These are phyloP conservation scores for Piromyces sp. DNA, from an alignment of 192 early-diverging fungal species.

Conservation along the genomic window DNA sequence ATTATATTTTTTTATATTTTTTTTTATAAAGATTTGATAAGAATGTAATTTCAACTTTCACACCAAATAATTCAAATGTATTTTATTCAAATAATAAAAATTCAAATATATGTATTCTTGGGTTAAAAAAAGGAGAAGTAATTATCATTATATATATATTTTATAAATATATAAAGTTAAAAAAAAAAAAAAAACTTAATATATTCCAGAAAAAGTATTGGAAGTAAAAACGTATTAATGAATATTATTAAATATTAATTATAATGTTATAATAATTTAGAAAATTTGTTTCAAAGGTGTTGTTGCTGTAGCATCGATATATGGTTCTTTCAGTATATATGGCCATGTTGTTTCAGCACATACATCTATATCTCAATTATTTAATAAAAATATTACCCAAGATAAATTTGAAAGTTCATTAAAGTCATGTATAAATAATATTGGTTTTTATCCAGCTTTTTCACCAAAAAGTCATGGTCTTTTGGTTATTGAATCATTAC, in stretches of 20 bases:
- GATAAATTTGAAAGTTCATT: background rate
- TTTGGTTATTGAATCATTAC: background rate
- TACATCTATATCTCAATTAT: background rate
- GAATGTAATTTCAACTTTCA: background rate
- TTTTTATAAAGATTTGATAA: background rate
- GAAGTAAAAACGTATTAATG: no score
- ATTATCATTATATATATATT: no score
- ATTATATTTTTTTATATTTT: background rate
- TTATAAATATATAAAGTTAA: no score
- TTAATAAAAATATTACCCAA: background rate
- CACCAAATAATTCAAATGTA: background rate
- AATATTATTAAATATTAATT: no score
- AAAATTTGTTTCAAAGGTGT: background rate
- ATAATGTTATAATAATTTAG: background rate
- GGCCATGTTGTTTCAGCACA: background rate
- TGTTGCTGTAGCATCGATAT: background rate
- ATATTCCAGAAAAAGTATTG: no score
- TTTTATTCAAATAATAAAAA: background rate
- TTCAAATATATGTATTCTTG: background rate
- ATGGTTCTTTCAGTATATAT: background rate
- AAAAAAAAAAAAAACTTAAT: no score
- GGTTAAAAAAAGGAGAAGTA: background rate
- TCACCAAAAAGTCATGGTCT: background rate
- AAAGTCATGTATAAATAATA: background rate
- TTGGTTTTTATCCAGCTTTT: background rate